Evolutionary conservation across 331 rosid species (phyloP).

Genomic region (Stylosanthes scabra): DNA sequence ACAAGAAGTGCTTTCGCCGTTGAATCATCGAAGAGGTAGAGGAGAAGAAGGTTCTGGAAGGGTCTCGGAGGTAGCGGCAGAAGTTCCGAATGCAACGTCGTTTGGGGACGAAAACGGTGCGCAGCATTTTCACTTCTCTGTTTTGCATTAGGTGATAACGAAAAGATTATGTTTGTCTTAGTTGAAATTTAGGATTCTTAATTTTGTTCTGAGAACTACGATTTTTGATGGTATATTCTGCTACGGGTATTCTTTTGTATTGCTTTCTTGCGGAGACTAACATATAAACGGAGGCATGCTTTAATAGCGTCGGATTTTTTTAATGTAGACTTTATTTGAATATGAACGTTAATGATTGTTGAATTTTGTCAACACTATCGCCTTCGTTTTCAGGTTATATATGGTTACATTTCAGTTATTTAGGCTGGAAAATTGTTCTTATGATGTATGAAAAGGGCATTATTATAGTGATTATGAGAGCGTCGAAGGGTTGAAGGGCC

Average conservation of each 20-base stretch:
- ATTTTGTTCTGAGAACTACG: constrained; percentile 1
- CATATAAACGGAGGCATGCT: not conserved
- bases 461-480: no score
- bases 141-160: constrained; percentile 45
- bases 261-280: constrained; percentile 1
- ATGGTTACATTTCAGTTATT: not conserved
- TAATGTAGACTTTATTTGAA: not conserved
- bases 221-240: no score
- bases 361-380: not conserved
- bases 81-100: not conserved
- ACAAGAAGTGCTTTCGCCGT: constrained; percentile 39
- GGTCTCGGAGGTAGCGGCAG: not conserved
- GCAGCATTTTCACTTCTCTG: constrained; percentile 55
- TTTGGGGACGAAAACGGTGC: constrained; percentile 24
- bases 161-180: constrained; percentile 2
- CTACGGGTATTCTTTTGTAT: not conserved
- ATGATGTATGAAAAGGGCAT: no score
- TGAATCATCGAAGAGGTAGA: not conserved
- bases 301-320: not conserved
- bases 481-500: no score
- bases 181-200: not conserved
- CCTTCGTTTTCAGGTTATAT: not conserved
- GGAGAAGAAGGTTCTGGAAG: not conserved
- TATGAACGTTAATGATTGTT: not conserved
- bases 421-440: not conserved